A percentile compares a stretch with the other conserved stretches of the same genome.
These are phyloP conservation scores for Spongiforma sp. DNA, from an alignment of 1,284 basidiomycete genomes.

Conservation along the genomic window DNA sequence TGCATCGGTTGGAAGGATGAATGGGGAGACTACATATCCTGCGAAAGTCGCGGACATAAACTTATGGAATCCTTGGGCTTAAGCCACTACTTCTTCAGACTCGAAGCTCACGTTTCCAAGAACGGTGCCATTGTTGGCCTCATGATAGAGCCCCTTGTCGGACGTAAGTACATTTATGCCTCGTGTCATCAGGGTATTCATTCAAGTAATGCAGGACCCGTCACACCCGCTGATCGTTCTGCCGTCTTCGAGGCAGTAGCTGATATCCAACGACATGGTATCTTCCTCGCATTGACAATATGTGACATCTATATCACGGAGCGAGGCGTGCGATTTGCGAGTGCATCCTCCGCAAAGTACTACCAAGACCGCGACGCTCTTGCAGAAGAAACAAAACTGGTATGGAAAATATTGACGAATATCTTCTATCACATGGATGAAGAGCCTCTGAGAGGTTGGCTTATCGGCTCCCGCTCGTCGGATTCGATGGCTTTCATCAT, in stretches of 20 bases:
- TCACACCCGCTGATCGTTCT: constrained; percentile 42
- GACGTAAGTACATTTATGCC: constrained; percentile 37
- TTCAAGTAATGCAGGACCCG: constrained; percentile 25
- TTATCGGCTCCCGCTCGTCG: constrained; percentile 14
- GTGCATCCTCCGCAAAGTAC: constrained; percentile 21
- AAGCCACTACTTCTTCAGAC: constrained; percentile 45
- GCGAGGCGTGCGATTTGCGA: constrained; percentile 36
- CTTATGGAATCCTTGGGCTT: constrained; percentile 41
- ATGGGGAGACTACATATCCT: constrained; percentile 36
- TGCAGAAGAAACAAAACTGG: constrained; percentile 20
- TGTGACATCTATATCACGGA: constrained; percentile 39
- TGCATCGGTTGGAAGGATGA: constrained; percentile 40
- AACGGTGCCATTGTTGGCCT: constrained; percentile 48
- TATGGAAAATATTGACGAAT: constrained; percentile 26
- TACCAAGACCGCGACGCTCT: constrained; percentile 31
- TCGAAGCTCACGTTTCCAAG: constrained; percentile 51
- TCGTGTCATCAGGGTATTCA: constrained; percentile 15
- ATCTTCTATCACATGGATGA: constrained; percentile 26
- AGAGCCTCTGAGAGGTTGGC: not conserved
- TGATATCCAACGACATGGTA: constrained; percentile 42
- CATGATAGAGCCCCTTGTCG: constrained; percentile 48
- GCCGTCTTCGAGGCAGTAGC: constrained; percentile 48
- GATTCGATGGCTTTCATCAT: constrained; percentile 23
- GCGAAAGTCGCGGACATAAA: constrained; percentile 41
- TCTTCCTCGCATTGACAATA: constrained; percentile 33